These are phyloP conservation scores for Dichotomocladium elegans DNA, from an alignment of 371 early-diverging fungal species.

Conservation along the genomic window DNA sequence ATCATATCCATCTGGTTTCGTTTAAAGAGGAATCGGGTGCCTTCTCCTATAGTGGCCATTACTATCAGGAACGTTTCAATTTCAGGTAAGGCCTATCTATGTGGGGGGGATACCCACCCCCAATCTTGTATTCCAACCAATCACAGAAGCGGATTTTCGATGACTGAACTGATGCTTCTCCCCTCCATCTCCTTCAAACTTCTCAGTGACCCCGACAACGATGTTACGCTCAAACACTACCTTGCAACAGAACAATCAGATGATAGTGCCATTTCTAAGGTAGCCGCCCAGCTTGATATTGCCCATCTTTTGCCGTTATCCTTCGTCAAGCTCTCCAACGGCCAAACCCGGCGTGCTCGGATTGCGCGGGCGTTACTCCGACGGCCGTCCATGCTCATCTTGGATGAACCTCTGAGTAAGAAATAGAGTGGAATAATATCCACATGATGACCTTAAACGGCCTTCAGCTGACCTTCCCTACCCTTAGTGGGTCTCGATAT, in stretches of 20 bases:
- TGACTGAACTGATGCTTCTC: neutral
- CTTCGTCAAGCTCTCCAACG: slow-evolving; percentile 56
- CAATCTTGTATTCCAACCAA: neutral
- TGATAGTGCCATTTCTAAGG: slow-evolving; percentile 9
- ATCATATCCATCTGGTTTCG: slow-evolving; percentile 41
- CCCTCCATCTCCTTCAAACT: neutral
- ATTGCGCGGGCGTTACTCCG: slow-evolving; percentile 44
- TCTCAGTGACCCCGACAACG: slow-evolving; percentile 44
- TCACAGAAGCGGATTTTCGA: neutral
- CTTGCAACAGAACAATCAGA: slow-evolving; percentile 6
- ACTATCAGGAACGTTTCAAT: slow-evolving; percentile 58
- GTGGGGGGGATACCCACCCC: no score
- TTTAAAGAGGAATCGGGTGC: slow-evolving; percentile 44
- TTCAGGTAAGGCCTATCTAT: slow-evolving; percentile 47
- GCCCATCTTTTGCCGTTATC: slow-evolving; percentile 31
- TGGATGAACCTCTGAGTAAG: slow-evolving; percentile 63
- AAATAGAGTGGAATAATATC: neutral
- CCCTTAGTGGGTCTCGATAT: slow-evolving; percentile 57
- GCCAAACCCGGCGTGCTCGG: slow-evolving; percentile 55
- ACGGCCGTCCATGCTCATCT: slow-evolving; percentile 35
- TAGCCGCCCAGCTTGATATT: slow-evolving; percentile 30
- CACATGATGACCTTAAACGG: neutral
- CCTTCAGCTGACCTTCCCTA: neutral
- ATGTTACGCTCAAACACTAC: slow-evolving; percentile 28
- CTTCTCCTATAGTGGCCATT: slow-evolving; percentile 45